These are phyloP conservation scores for Silene vulgaris DNA, from an alignment of 179 eudicot genomes.

Conservation along the genomic window DNA sequence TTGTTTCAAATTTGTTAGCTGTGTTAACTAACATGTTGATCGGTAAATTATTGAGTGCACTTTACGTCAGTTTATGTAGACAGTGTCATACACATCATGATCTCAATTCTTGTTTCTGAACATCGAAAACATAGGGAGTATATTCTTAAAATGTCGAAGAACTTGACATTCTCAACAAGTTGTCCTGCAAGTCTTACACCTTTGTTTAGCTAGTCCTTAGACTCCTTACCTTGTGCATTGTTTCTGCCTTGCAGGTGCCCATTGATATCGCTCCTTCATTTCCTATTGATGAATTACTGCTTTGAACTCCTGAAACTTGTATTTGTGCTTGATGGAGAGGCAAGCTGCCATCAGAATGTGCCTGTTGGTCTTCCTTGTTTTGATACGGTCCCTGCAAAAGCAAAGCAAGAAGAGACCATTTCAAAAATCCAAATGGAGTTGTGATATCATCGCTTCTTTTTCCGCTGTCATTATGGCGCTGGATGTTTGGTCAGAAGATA, in stretches of 20 bases:
- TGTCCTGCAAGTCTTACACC: not conserved
- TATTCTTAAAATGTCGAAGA: too few species aligned
- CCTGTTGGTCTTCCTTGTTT: not conserved
- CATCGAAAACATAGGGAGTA: not conserved
- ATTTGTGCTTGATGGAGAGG: not conserved
- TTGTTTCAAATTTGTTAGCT: too few species aligned
- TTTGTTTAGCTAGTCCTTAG: not conserved
- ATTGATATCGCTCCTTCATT: slow-evolving; percentile 80
- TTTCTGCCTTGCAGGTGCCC: slow-evolving; percentile 57
- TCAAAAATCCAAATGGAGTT: not conserved
- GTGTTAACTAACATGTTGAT: too few species aligned
- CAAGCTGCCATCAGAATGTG: not conserved
- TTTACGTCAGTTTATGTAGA: not conserved
- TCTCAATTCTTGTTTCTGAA: not conserved
- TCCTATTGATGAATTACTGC: slow-evolving; percentile 48
- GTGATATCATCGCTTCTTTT: not conserved
- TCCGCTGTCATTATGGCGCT: not conserved
- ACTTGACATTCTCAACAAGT: too few species aligned
- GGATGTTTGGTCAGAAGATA: not conserved
- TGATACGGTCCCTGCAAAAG: not conserved
- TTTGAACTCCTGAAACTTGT: slow-evolving; percentile 14
- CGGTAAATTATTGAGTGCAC: too few species aligned
- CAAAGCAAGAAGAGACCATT: not conserved
- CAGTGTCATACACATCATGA: not conserved
- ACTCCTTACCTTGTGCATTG: slow-evolving; percentile 2